phyloP scores from a whole-genome alignment of 2,329 filamentous ascomycete genomes.

The Aspergillus texensis region DNA sequence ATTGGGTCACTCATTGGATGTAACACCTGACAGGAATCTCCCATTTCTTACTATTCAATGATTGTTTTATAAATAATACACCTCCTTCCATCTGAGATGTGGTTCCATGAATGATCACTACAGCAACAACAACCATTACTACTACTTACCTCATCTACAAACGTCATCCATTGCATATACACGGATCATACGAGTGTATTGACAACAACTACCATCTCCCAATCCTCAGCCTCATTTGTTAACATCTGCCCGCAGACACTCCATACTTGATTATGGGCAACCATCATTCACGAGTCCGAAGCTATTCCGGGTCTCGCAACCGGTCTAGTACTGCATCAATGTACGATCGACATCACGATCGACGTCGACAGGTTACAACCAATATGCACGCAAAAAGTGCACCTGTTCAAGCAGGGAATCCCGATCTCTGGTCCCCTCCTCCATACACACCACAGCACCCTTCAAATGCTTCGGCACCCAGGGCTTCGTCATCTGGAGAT shows the following conservation, averaged over 20 bases:
- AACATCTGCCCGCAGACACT: not conserved
- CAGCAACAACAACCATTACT: not conserved
- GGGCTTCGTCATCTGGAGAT: constrained; percentile 43
- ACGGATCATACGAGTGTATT: not conserved
- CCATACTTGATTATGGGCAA: constrained; percentile 5
- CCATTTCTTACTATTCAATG: not conserved
- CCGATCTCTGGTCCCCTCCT: constrained; percentile 22
- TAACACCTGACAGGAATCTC: not conserved
- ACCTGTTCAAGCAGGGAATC: not conserved
- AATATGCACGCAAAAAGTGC: not conserved
- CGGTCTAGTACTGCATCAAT: not conserved
- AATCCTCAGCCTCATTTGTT: not conserved
- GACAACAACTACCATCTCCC: not conserved
- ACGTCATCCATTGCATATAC: not conserved
- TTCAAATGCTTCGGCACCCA: constrained; percentile 31
- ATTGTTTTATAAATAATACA: not conserved
- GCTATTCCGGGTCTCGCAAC: not conserved
- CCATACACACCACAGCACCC: constrained; percentile 15
- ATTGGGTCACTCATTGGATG: not conserved
- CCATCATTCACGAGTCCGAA: constrained; percentile 6
- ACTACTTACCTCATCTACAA: not conserved
- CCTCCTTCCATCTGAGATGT: not conserved
- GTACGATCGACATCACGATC: not conserved
- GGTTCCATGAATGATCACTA: not conserved
- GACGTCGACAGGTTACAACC: not conserved